A percentile compares a stretch with the other conserved stretches of the same genome.
Evolutionary conservation across 1,139 yeast genomes (phyloP).

Genomic region (Geotrichum siamense): DNA sequence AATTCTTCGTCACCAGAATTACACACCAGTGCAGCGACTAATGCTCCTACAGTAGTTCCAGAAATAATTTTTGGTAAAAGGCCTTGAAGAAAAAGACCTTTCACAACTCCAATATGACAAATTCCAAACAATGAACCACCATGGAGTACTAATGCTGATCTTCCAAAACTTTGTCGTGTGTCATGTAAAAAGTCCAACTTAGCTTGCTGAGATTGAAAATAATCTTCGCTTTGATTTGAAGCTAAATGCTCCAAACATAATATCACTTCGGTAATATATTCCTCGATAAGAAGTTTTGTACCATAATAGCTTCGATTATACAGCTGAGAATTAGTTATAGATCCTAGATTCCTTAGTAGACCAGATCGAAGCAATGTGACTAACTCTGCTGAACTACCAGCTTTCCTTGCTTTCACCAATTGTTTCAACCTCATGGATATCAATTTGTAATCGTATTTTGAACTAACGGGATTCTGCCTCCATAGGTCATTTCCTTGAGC

Average conservation of each 20-base stretch:
- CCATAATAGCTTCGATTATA: slow-evolving; percentile 82
- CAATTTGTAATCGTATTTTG: slow-evolving; percentile 75
- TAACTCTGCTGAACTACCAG: slow-evolving; percentile 51
- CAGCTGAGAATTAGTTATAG: slow-evolving; percentile 70
- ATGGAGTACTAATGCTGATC: slow-evolving; percentile 81
- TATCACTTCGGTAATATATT: slow-evolving; percentile 70
- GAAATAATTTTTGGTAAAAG: slow-evolving; percentile 77
- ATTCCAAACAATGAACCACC: slow-evolving; percentile 93
- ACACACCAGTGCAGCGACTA: slow-evolving; percentile 81
- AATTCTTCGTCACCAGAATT: slow-evolving; percentile 54
- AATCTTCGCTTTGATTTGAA: slow-evolving; percentile 7
- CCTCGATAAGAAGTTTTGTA: slow-evolving; percentile 81
- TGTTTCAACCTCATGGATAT: slow-evolving; percentile 66
- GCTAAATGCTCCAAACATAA: slow-evolving; percentile 53
- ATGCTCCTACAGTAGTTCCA: slow-evolving; percentile 94
- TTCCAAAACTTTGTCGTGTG: slow-evolving; percentile 82
- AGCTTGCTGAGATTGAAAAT: slow-evolving; percentile 38
- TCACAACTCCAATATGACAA: slow-evolving; percentile 88
- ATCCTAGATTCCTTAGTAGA: slow-evolving; percentile 81
- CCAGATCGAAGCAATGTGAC: slow-evolving; percentile 76
- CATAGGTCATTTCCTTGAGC: slow-evolving; percentile 36
- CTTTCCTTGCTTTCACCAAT: slow-evolving; percentile 54
- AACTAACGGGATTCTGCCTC: slow-evolving; percentile 75
- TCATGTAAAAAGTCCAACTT: slow-evolving; percentile 84
- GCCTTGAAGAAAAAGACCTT: slow-evolving; percentile 65